A percentile compares a stretch with the other conserved stretches of the same genome.
Conservation (phyloP, 768 basidiomycete genomes). For the Trametes cubensis region DNA sequence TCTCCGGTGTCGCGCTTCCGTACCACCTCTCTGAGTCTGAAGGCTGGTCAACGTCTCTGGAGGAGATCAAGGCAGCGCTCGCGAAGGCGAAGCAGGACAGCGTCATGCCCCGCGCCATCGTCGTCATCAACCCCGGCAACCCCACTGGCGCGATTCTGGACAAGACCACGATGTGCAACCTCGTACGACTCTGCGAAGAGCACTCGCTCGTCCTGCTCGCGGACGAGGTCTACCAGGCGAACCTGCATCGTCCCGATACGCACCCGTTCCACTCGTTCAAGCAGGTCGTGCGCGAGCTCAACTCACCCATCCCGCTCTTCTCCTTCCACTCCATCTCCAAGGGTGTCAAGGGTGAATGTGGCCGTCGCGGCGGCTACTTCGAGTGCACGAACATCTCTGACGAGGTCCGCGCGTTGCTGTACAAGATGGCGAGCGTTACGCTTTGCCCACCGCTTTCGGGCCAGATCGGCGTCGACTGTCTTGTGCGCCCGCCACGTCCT, state of each 20-base stretch:
- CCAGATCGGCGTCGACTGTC: conserved; percentile 89
- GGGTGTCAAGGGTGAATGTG: conserved; percentile 95
- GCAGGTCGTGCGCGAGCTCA: conserved; percentile 69
- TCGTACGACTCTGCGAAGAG: conserved; percentile 85
- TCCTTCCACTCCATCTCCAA: conserved; percentile 99
- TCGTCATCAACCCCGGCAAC: conserved; percentile 98
- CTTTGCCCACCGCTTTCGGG: conserved; percentile 91
- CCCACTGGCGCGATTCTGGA: conserved; percentile 90
- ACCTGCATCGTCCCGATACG: conserved; percentile 69
- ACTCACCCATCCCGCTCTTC: conserved; percentile 79
- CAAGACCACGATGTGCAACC: conserved; percentile 64
- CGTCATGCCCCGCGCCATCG: conserved; percentile 76
- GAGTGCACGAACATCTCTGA: conserved; percentile 83
- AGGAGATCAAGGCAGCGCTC: conserved; percentile 68
- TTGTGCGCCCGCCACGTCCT: conserved; percentile 81
- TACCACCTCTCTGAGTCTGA: conserved; percentile 86
- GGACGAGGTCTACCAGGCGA: conserved; percentile 98
- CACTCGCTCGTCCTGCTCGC: conserved; percentile 88
- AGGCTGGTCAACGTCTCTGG: conserved; percentile 80
- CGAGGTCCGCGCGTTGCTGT: conserved; percentile 82
- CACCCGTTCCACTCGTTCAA: conserved; percentile 94
- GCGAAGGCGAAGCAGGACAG: conserved; percentile 64
- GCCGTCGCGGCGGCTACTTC: conserved; percentile 95
- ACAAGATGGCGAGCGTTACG: conserved; percentile 93
- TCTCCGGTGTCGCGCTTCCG: conserved; percentile 76